Base-by-base conservation (phyloP, 176 grass and related monocot genomes). In the Juncus effusus region DNA sequence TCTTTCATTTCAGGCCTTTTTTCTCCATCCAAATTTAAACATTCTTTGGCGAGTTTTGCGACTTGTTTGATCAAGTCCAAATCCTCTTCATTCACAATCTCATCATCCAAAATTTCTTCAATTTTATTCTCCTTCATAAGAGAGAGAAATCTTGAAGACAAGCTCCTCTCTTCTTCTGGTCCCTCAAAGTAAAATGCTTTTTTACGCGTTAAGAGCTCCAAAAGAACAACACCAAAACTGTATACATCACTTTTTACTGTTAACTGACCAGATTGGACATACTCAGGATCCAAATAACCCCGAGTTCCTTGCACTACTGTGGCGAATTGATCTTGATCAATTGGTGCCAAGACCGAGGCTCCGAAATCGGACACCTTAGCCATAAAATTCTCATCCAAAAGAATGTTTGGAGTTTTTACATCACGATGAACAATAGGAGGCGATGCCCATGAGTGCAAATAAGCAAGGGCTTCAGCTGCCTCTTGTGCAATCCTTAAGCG, bases 221-320 rank as follows among this genome's bases (percentile, higher is more conserved):
- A 10, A 67, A 67, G 5, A 67, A 67, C 64, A 6, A 53, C 64
- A 38, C 64, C 64, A 53, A 67, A 67, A 11, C 64, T 67, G 35
- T 67, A 67, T 3, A 67, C 64, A 52, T 67, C 64, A 12, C 64
- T 67, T 67, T 67, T 67, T 36, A 67, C 64, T 36, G 64, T 53
- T 6, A 67, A 67, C 36, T 67, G 64, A 51, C 64, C 64, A 6
- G 45, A 51, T 67, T 53, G 64, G 19, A 67, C 36, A 35, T 50
- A 67, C 10, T 52, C 9, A 6, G 64, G 64, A 16, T 67, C 64
- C 51, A 67, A 67, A 67, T 67, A 67, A 4, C 64, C 64, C 0
- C 45, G 64, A 38, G 64, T 67, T 36, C 64, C 64, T 67, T 67
- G 64, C 9, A 67, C 64, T 15, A 67, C 12, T 53, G 64, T 67